Base-by-base conservation (phyloP, 208 protist genomes). In the Trichomonas vaginalis region DNA sequence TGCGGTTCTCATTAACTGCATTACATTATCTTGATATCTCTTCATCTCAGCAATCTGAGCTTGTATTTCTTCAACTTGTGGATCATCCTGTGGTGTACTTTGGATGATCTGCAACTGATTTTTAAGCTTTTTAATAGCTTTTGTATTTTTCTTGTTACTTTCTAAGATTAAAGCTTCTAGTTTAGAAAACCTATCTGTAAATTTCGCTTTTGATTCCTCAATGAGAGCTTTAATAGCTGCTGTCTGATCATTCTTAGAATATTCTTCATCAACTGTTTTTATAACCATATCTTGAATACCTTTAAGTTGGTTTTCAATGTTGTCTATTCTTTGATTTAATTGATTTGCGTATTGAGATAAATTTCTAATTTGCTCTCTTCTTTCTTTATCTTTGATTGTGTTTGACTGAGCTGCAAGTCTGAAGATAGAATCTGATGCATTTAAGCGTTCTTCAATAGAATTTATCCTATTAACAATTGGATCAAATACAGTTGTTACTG, bases 401-500 rank as follows among this genome's bases (percentile, higher is more conserved):
- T 92, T 92, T 0, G 86, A 35, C 17, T 92, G 86, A 15, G 86
- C 35, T 39, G 86, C 86, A n/a, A 92, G 45, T 92, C 86, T 92
- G 46, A 48, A 92, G 48, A 92, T 92, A 9, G 86, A 92, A 92
- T 92, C 86, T 39, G 40, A 92, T 51, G 86, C 40, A 47, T 92
- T 92, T 56, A 92, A 39, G 8, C 86, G 0, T 51, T 92, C 86
- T 92, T 92, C 86, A 39, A 92, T 92, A 12, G 86, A 48, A 47
- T 35, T 45, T 4, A 88, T 40, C 12, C 82, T 2, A 40, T 88
- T 88, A 47, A 40, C 82, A 23, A 88, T 46, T 4, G 39, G 32
- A 47, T 88, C 82, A 32, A 88, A 47, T 0, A 88, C 39, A 21
- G 39, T 88, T 48, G 82, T 47, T 47, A 39, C 0, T 47, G 82